These are phyloP conservation scores for Metschnikowia hibisci DNA, from an alignment of 805 yeast species.

Conservation along the genomic window DNA sequence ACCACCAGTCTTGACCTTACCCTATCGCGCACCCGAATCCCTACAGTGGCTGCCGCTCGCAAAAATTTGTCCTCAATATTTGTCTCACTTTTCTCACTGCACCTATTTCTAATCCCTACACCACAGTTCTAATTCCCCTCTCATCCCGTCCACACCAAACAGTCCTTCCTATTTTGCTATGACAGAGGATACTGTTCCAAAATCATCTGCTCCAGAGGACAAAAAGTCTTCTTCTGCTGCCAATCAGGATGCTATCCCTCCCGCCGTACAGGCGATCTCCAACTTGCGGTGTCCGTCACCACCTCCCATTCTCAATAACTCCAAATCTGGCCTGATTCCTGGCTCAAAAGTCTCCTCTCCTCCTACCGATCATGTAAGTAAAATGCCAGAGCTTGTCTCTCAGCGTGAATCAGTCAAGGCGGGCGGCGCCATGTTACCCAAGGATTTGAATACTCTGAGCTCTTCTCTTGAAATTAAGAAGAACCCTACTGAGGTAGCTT, in stretches of 20 bases:
- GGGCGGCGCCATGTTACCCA: slow-evolving; percentile 43
- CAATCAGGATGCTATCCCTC: slow-evolving; percentile 28
- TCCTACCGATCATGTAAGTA: slow-evolving; percentile 1
- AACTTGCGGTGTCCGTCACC: slow-evolving; percentile 66
- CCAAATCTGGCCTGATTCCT: slow-evolving; percentile 7
- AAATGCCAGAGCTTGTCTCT: not conserved
- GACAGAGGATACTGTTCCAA: not conserved
- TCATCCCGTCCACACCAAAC: not conserved
- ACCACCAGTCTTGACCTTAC: no score
- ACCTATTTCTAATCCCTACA: slow-evolving; percentile 2
- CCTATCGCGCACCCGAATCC: not conserved
- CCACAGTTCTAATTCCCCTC: not conserved
- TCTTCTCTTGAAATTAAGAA: not conserved
- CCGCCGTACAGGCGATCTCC: slow-evolving; percentile 55
- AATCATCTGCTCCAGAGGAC: not conserved
- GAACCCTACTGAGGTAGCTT: not conserved
- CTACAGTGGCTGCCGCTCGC: slow-evolving; percentile 5
- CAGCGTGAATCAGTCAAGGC: slow-evolving; percentile 37
- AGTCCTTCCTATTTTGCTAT: not conserved
- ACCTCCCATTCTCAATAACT: slow-evolving; percentile 54
- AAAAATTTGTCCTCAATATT: slow-evolving; percentile 3
- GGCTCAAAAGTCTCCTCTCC: slow-evolving; percentile 7
- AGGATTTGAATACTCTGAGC: slow-evolving; percentile 3
- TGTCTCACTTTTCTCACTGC: slow-evolving; percentile 1
- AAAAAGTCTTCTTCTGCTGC: not conserved